A percentile compares a stretch with the other conserved stretches of the same genome.
Conservation (phyloP, 495 filamentous ascomycete species). For the Penicilliopsis zonata region DNA sequence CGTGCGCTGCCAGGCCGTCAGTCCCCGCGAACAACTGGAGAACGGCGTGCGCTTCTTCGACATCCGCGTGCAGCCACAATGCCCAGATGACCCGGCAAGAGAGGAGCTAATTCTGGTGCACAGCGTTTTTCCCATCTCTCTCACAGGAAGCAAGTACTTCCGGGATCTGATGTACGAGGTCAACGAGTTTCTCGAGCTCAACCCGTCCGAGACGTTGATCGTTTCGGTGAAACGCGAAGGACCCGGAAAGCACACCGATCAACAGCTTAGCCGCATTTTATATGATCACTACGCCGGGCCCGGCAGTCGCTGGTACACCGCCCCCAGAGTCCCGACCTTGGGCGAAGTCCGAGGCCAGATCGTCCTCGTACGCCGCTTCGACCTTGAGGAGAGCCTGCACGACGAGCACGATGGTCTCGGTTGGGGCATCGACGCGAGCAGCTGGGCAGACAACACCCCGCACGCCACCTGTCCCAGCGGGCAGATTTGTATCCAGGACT, state of each 20-base stretch:
- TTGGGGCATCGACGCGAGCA: conserved; percentile 72
- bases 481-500: conserved; percentile 82
- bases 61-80: conserved; percentile 60
- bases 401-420: conserved; percentile 48
- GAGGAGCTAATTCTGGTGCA: conserved; percentile 59
- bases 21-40: conserved; percentile 61
- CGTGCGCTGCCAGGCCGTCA: conserved; percentile 84
- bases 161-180: conserved; percentile 55
- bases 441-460: conserved; percentile 83
- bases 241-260: conserved; percentile 64
- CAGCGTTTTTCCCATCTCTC: conserved; percentile 63
- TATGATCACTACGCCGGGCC: conserved; percentile 55
- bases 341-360: conserved; percentile 74
- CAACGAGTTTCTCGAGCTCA: conserved; percentile 59
- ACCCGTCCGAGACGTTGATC: conserved; percentile 74
- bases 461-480: conserved; percentile 61
- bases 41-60: conserved; percentile 95
- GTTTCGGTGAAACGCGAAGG: conserved; percentile 90
- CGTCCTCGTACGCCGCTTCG: conserved; percentile 75
- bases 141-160: conserved; percentile 65
- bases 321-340: conserved; percentile 66
- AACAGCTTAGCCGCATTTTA: conserved; percentile 61
- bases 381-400: conserved; percentile 46
- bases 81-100: conserved; percentile 39
- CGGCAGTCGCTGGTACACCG: conserved; percentile 62